These are phyloP conservation scores for Coemansia furcata DNA, from an alignment of 192 early-diverging fungal genomes.

Conservation along the genomic window DNA sequence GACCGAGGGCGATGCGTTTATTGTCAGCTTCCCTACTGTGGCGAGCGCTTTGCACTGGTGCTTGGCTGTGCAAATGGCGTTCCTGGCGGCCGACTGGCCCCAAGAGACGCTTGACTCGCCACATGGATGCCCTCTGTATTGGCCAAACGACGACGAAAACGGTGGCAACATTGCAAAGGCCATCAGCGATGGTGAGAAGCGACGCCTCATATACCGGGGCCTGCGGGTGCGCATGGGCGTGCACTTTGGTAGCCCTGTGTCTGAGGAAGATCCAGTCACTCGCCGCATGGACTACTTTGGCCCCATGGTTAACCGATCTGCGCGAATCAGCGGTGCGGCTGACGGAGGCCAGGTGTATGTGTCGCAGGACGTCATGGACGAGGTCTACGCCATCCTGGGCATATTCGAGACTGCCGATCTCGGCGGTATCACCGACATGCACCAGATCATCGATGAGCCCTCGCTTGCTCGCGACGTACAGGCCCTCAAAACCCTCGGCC, in stretches of 20 bases:
- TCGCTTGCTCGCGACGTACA: constrained; percentile 54
- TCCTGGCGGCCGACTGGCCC: constrained; percentile 85
- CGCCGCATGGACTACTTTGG: constrained; percentile 96
- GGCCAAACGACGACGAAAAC: constrained; percentile 47
- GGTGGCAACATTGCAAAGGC: constrained; percentile 2
- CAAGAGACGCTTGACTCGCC: constrained; percentile 73
- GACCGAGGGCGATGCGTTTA: constrained; percentile 93
- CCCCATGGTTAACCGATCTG: constrained; percentile 86
- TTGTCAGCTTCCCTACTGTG: constrained; percentile 86
- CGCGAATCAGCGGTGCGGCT: constrained; percentile 77
- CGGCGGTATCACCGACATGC: constrained; percentile 50
- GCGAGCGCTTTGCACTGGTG: constrained; percentile 83
- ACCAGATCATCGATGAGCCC: constrained; percentile 52
- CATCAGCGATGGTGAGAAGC: constrained; percentile 25
- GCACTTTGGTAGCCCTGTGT: constrained; percentile 84
- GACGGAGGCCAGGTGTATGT: constrained; percentile 90
- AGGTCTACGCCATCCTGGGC: constrained; percentile 51
- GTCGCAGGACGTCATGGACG: constrained; percentile 76
- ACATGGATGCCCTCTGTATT: constrained; percentile 74
- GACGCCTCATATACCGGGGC: constrained; percentile 73
- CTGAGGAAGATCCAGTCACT: constrained; percentile 85
- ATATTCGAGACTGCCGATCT: constrained; percentile 53
- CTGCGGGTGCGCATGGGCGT: constrained; percentile 92
- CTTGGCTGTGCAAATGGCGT: constrained; percentile 77
- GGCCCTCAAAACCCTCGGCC: constrained; percentile 66